These are phyloP conservation scores for Jatropha curcas DNA, from an alignment of 345 rosid species.

Conservation along the genomic window DNA sequence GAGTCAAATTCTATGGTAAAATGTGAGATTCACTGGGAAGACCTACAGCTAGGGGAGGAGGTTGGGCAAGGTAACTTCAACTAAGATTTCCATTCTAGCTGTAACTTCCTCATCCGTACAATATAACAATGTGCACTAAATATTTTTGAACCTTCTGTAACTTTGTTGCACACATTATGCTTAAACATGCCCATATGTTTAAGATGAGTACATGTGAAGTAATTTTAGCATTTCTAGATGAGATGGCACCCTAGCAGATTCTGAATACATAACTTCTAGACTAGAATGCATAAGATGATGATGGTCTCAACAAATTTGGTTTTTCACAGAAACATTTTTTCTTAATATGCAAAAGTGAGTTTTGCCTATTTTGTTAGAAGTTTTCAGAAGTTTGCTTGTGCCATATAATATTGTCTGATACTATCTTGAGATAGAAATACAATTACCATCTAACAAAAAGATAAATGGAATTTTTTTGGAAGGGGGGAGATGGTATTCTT, in stretches of 20 bases:
- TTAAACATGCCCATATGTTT: not conserved
- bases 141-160: not conserved
- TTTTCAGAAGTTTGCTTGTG: not conserved
- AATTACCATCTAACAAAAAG: too few species aligned
- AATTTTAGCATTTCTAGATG: not conserved
- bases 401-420: not conserved
- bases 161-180: not conserved
- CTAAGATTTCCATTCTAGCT: not conserved
- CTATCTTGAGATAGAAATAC: too few species aligned
- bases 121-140: not conserved
- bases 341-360: not conserved
- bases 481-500: too few species aligned
- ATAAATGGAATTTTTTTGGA: too few species aligned
- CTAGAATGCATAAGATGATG: not conserved
- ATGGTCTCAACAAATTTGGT: too few species aligned
- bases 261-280: too few species aligned
- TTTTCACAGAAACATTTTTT: not conserved
- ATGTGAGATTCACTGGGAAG: conserved; percentile 77
- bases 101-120: not conserved
- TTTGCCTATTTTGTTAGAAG: too few species aligned
- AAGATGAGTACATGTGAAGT: not conserved
- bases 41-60: conserved; percentile 67
- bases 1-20: conserved; percentile 37
- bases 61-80: conserved; percentile 71
- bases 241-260: not conserved